These are phyloP conservation scores for Candida hispaniensis DNA, from an alignment of 805 yeast genomes.

Conservation along the genomic window DNA sequence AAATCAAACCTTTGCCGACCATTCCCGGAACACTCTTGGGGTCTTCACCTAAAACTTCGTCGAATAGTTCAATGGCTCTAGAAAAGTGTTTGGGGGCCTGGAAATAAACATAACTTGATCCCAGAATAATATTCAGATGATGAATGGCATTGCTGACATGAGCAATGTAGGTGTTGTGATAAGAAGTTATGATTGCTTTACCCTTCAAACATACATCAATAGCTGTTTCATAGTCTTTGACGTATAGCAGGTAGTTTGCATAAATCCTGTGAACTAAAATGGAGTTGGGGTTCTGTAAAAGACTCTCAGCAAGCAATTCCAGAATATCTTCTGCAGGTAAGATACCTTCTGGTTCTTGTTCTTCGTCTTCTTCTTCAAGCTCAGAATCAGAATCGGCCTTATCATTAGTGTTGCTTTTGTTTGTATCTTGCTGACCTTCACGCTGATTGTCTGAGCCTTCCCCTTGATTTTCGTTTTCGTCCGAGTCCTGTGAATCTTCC, in stretches of 20 bases:
- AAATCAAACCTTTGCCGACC: slow-evolving; percentile 73
- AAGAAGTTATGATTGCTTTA: slow-evolving; percentile 35
- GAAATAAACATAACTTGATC: slow-evolving; percentile 65
- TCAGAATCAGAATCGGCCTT: slow-evolving; percentile 22
- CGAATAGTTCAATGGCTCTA: slow-evolving; percentile 63
- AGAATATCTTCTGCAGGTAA: slow-evolving; percentile 32
- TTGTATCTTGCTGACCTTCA: slow-evolving; percentile 1
- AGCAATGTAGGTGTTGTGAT: slow-evolving; percentile 35
- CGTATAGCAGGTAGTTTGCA: slow-evolving; percentile 46
- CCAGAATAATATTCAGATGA: slow-evolving; percentile 55
- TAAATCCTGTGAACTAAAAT: slow-evolving; percentile 57
- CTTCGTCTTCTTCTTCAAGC: slow-evolving; percentile 17
- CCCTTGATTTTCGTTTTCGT: slow-evolving; percentile 19
- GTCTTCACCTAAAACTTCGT: slow-evolving; percentile 41
- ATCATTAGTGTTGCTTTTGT: slow-evolving; percentile 22
- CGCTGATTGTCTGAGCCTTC: too few species aligned
- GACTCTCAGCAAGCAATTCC: slow-evolving; percentile 42
- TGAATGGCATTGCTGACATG: slow-evolving; percentile 41
- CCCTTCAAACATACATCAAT: slow-evolving; percentile 51
- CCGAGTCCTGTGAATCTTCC: too few species aligned
- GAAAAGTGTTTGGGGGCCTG: slow-evolving; percentile 85
- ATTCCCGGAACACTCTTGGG: slow-evolving; percentile 48
- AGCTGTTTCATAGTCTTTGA: slow-evolving; percentile 54
- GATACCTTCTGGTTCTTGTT: slow-evolving; percentile 10
- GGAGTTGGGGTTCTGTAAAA: slow-evolving; percentile 32